Percentiles rank a stretch among this genome's conserved stretches.
These are phyloP conservation scores for Fagopyrum tataricum DNA, from an alignment of 148 eudicot genomes.

Conservation along the genomic window DNA sequence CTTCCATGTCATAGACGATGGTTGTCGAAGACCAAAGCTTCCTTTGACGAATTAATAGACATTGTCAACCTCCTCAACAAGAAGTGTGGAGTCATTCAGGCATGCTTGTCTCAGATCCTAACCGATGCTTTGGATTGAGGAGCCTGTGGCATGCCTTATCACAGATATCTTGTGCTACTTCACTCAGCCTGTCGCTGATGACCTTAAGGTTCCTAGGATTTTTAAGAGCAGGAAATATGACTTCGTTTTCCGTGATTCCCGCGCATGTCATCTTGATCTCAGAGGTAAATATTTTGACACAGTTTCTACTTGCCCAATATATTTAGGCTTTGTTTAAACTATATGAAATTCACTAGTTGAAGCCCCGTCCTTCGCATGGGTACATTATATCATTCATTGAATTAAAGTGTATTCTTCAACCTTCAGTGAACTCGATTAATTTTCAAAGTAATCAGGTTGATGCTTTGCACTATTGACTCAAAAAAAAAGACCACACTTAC, in stretches of 20 bases:
- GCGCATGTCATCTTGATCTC: not conserved
- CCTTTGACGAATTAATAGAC: conserved; percentile 12
- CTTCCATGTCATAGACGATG: conserved; percentile 32
- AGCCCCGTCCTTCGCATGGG: too few relatives aligned
- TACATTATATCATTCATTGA: too few relatives aligned
- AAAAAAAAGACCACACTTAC: too few relatives aligned
- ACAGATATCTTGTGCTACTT: conserved; percentile 40
- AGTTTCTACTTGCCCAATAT: too few relatives aligned
- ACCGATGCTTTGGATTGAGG: conserved; percentile 10
- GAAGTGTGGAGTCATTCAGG: conserved; percentile 24
- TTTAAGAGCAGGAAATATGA: conserved; percentile 33
- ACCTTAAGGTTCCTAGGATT: conserved; percentile 43
- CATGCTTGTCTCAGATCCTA: conserved; percentile 26
- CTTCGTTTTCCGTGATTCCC: not conserved
- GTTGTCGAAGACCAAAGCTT: conserved; percentile 17
- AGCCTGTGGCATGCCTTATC: conserved; percentile 43
- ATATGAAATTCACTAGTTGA: too few relatives aligned
- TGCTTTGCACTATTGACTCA: too few relatives aligned
- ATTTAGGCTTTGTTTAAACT: too few relatives aligned
- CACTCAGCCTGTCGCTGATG: conserved; percentile 40
- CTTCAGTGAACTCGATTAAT: too few relatives aligned
- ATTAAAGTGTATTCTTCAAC: too few relatives aligned
- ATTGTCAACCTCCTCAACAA: conserved; percentile 23
- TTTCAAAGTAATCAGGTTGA: too few relatives aligned
- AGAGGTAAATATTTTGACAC: not conserved